phyloP scores from a whole-genome alignment of 805 yeast genomes.

The Helenozyma rhizophorensis region DNA sequence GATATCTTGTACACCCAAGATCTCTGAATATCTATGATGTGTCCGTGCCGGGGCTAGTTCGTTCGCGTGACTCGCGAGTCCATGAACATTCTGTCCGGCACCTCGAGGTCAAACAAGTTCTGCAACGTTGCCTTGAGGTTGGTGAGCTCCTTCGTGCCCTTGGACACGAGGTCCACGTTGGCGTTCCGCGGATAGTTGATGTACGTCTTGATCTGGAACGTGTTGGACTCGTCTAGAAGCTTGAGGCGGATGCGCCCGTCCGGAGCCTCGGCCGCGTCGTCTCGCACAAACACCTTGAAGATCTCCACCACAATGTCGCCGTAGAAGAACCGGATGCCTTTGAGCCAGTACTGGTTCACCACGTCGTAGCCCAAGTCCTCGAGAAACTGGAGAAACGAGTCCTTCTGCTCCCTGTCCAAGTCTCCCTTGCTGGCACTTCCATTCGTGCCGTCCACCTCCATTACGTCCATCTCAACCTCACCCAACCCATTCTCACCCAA shows the following conservation, averaged over 20 bases:
- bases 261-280: slow-evolving; percentile 21
- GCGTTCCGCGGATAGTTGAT: slow-evolving; percentile 70
- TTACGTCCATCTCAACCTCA: slow-evolving; percentile 1
- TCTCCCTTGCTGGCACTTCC: too few relatives aligned
- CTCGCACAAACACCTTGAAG: slow-evolving; percentile 42
- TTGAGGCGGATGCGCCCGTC: slow-evolving; percentile 28
- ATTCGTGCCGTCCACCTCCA: slow-evolving; percentile 1
- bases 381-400: slow-evolving; percentile 41
- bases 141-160: slow-evolving; percentile 60
- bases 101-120: slow-evolving; percentile 62
- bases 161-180: slow-evolving; percentile 67
- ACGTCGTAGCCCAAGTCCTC: slow-evolving; percentile 68
- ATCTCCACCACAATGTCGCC: slow-evolving; percentile 60
- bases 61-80: slow-evolving; percentile 58
- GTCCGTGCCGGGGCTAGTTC: too few relatives aligned
- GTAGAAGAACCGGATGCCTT: slow-evolving; percentile 60
- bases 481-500: neutral
- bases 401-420: slow-evolving; percentile 14
- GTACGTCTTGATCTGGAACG: slow-evolving; percentile 58
- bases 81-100: slow-evolving; percentile 78
- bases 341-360: slow-evolving; percentile 56
- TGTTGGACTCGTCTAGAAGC: slow-evolving; percentile 49
- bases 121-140: slow-evolving; percentile 59
- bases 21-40: too few relatives aligned
- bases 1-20: too few relatives aligned